These are phyloP conservation scores for Lactarius hengduanensis DNA, from an alignment of 768 basidiomycete species.

Conservation along the genomic window DNA sequence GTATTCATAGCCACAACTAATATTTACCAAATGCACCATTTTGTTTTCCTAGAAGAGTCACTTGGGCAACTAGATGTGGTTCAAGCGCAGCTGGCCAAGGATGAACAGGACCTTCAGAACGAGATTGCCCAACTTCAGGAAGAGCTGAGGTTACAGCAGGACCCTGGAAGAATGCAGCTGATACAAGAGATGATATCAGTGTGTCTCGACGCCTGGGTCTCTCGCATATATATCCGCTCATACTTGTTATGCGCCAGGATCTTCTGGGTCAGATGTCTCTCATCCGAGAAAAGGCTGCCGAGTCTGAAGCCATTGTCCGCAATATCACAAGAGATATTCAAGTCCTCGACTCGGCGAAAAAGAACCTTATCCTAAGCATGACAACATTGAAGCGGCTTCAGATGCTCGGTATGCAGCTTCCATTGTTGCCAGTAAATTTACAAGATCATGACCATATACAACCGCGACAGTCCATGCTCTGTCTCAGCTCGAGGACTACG, in stretches of 20 bases:
- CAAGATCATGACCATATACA: background rate
- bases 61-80: constrained; percentile 70
- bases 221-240: background rate
- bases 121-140: constrained; percentile 69
- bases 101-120: constrained; percentile 63
- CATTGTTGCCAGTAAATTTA: background rate
- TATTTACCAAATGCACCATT: constrained; percentile 4
- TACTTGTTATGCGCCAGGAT: constrained; percentile 52
- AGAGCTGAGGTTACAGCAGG: constrained; percentile 73
- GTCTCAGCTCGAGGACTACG: constrained; percentile 73
- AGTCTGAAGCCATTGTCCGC: constrained; percentile 93
- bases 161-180: constrained; percentile 83
- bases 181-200: constrained; percentile 98
- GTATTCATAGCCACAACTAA: background rate
- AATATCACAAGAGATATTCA: constrained; percentile 98
- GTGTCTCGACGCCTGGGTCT: constrained; percentile 29
- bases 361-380: constrained; percentile 87
- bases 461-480: constrained; percentile 67
- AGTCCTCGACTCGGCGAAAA: constrained; percentile 88
- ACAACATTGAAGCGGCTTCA: constrained; percentile 86
- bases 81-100: constrained; percentile 63
- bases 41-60: constrained; percentile 59
- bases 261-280: constrained; percentile 93
- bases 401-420: constrained; percentile 74
- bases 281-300: constrained; percentile 94